These are phyloP conservation scores for Carex kokanica DNA, from an alignment of 176 grass and related monocot genomes.

Conservation along the genomic window DNA sequence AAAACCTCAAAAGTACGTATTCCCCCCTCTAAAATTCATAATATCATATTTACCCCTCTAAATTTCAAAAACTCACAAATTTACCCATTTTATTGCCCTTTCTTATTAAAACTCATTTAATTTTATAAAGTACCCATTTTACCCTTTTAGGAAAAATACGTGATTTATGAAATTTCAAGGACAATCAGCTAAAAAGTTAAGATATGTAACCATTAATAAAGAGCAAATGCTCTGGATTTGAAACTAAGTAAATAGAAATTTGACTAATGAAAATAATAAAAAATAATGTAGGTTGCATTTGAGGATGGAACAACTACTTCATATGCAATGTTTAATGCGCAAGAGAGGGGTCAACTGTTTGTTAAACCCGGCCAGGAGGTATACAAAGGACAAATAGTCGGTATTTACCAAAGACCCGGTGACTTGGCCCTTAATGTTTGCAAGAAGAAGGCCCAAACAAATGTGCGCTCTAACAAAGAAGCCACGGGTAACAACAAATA, in stretches of 20 bases:
- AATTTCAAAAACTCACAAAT: too few relatives aligned
- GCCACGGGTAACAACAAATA: constrained; percentile 56
- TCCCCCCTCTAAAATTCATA: too few relatives aligned
- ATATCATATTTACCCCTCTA: too few relatives aligned
- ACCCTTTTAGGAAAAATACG: too few relatives aligned
- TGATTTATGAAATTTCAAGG: not conserved
- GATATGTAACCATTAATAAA: not conserved
- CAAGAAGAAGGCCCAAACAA: constrained; percentile 99
- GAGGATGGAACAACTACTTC: constrained; percentile 89
- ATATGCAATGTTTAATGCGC: constrained; percentile 81
- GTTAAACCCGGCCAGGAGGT: constrained; percentile 64
- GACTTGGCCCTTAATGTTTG: constrained; percentile 97
- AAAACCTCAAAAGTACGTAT: too few relatives aligned
- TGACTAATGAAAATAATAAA: constrained; percentile 7
- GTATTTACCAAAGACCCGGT: constrained; percentile 88
- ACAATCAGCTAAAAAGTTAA: not conserved
- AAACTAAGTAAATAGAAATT: not conserved
- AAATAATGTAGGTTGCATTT: constrained; percentile 77
- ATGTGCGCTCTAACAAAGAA: constrained; percentile 96
- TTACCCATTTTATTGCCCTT: too few relatives aligned
- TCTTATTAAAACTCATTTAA: too few relatives aligned
- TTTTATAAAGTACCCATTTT: too few relatives aligned
- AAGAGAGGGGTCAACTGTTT: constrained; percentile 94
- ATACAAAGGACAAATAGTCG: constrained; percentile 97
- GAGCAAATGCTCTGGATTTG: not conserved